Base-by-base conservation (phyloP, 495 filamentous ascomycete genomes). In the Pseudomonodictys pantanalensis region DNA sequence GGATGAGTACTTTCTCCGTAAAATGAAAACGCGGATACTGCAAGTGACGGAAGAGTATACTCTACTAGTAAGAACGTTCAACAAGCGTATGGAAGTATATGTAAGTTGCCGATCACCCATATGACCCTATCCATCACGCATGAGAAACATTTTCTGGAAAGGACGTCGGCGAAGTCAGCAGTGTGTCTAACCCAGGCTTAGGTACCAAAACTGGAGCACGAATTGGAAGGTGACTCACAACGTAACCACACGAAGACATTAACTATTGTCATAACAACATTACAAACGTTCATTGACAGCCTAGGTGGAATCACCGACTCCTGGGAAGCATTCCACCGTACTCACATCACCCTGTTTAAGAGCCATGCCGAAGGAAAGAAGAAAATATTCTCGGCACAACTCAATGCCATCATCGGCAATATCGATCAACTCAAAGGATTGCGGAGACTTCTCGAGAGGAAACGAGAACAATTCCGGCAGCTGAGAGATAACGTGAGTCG, bases 21-120 rank as follows among this genome's bases (percentile, higher is more conserved):
- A 50, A 20, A 9, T 58, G 11, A 33, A 50, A 8, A n/a, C 44
- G 2, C 55, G 55, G 12, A 24, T 58, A 9, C 11, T 1, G 20
- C 55, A 58, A 58, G 43, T 32, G n/a, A 50, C 22, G 3, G 18
- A 2, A 25, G 55, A 58, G 24, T 58, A 23, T 15, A 25, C 45
- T 12, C 2, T 30, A 20, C 35, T 58, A 18, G 35, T 58, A 0
- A 45, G 51, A n/a, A 46, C 55, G 1, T 58, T 58, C 20, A 33
- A 58, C n/a, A 33, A 49, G 22, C 43, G 55, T 2, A 58, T 58
- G 43, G 45, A 50, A 42, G 30, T 23, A 8, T 58, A 58, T 33
- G 55, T 58, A 24, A 38, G 55, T 58, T 7, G 18, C 17, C 11
- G 2, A 1, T 17, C 22, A 35, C n/a, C 28, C 3, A 11, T 17